A percentile compares a stretch with the other conserved stretches of the same genome.
phyloP scores from a whole-genome alignment of 2,329 filamentous ascomycete genomes.

The Fonsecaea pedrosoi region DNA sequence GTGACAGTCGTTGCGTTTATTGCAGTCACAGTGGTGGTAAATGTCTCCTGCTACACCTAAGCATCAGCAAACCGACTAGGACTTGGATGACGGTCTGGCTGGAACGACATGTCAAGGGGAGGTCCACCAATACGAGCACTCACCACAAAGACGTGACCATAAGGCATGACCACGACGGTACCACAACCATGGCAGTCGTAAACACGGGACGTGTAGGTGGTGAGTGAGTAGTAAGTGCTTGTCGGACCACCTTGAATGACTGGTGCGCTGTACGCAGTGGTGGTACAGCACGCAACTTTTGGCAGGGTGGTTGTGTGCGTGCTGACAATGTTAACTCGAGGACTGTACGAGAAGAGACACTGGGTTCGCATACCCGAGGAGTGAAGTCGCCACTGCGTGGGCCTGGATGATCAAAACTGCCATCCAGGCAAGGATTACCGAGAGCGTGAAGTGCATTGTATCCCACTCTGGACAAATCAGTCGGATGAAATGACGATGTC shows the following conservation, averaged over 20 bases:
- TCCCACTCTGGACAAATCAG: background rate
- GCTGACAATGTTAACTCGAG: conserved; percentile 6
- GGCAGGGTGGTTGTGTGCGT: background rate
- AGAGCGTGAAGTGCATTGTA: background rate
- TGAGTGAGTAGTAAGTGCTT: conserved; percentile 33
- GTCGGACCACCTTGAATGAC: conserved; percentile 29
- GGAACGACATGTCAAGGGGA: background rate
- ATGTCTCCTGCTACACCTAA: conserved; percentile 1
- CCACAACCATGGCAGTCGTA: conserved; percentile 34
- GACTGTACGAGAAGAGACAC: background rate
- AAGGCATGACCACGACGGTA: conserved; percentile 45
- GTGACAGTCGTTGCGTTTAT: conserved; percentile 1
- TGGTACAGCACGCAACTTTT: conserved; percentile 20
- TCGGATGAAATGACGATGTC: background rate
- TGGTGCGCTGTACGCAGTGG: conserved; percentile 31
- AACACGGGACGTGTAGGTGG: conserved; percentile 44
- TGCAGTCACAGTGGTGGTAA: conserved; percentile 12
- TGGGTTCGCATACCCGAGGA: background rate
- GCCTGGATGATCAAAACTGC: conserved; percentile 2
- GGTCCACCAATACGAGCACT: background rate
- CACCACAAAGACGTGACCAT: conserved; percentile 31
- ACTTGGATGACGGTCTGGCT: background rate
- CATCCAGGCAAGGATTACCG: conserved; percentile 7
- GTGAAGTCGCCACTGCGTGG: background rate
- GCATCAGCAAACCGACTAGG: background rate